phyloP scores from a whole-genome alignment of 2,329 filamentous ascomycete species.

The Colletotrichum tropicale region DNA sequence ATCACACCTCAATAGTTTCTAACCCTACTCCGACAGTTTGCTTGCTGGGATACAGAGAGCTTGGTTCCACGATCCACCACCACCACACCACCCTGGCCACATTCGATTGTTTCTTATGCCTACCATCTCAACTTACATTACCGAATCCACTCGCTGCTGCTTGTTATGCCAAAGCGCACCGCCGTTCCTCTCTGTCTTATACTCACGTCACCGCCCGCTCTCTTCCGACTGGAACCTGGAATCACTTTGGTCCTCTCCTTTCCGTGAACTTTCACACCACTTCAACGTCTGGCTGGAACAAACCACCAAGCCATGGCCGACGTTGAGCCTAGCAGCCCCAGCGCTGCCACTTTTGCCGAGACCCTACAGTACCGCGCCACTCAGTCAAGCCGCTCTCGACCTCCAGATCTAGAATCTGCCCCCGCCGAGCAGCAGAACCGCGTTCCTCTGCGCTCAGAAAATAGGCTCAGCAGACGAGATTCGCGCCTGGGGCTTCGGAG shows the following conservation, averaged over 20 bases:
- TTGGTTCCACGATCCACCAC: slow-evolving; percentile 6
- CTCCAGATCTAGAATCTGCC: slow-evolving; percentile 38
- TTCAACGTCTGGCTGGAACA: background rate
- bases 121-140: slow-evolving; percentile 15
- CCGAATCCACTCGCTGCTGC: slow-evolving; percentile 3
- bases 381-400: slow-evolving; percentile 39
- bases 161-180: slow-evolving; percentile 13
- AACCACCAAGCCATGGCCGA: slow-evolving; percentile 15
- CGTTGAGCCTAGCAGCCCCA: slow-evolving; percentile 16
- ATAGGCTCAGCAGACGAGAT: slow-evolving; percentile 50
- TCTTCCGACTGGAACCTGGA: background rate
- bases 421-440: slow-evolving; percentile 37
- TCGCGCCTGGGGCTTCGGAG: slow-evolving; percentile 56
- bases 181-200: slow-evolving; percentile 11
- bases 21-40: background rate
- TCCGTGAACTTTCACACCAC: background rate
- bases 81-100: background rate
- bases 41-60: slow-evolving; percentile 11
- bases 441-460: slow-evolving; percentile 43
- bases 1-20: background rate
- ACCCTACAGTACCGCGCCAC: slow-evolving; percentile 33
- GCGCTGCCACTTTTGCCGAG: slow-evolving; percentile 23
- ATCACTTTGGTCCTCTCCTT: background rate
- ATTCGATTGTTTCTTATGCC: slow-evolving; percentile 16
- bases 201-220: slow-evolving; percentile 7